Base-by-base conservation (phyloP, 306 rosid genomes). In the Ochetophila trinervis region DNA sequence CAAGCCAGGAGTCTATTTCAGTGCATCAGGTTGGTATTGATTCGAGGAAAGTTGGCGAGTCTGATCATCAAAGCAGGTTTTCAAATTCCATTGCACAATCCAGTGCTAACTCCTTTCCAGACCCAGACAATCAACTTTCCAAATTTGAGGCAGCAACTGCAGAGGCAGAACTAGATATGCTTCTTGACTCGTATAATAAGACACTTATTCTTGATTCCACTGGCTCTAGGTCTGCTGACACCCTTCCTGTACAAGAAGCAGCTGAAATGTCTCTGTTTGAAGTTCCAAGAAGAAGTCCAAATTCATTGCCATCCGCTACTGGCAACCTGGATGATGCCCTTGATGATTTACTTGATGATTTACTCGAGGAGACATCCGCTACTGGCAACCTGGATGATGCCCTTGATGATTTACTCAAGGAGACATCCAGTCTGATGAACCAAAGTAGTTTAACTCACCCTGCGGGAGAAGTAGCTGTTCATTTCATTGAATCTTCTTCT, bases 101-200 rank as follows among this genome's bases (percentile, higher is more conserved):
- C 40, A 62, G 53, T n/a, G 10, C 54, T 42, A 67, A 49, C 54
- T 66, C 76, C 64, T 56, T 52, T 27, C 60, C 58, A 53, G 78
- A 80, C 30, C 24, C 70, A 16, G 61, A 44, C 42, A 69, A 69
- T 69, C 74, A 81, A 50, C 35, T 53, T 17, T 14, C 83, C 5
- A 23, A 76, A 19, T 81, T 79, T 81, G 85, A 74, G 76, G 74
- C 78, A 22, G 63, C 82, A 22, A 52, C 74, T 58, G 89, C 86
- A 37, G 96, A 88, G 80, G 73, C 66, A 27, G 97, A 88, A 62
- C 67, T 88, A 59, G 90, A 86, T 77, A 74, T 83, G 90, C 96
- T 88, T 80, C 86, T 83, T 14, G 79, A 76, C 75, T 83, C 94
- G 40, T 74, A 81, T 47, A 73, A 47, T 19, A 88, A 85, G 70